These are phyloP conservation scores for Geranomyces variabilis DNA, from an alignment of 192 early-diverging fungal genomes.

Conservation along the genomic window DNA sequence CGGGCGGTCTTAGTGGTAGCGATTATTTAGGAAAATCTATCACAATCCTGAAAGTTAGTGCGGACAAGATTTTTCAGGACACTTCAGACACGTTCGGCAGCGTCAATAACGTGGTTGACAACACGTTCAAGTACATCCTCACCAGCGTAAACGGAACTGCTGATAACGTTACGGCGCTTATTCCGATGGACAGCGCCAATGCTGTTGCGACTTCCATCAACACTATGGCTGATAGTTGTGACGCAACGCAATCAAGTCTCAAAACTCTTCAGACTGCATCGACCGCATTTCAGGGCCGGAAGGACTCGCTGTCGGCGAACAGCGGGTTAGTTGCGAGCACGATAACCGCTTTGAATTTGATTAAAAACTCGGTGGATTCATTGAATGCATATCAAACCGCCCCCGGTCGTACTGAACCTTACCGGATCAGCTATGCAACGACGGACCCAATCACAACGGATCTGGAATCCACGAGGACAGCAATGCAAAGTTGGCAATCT, in stretches of 20 bases:
- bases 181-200: neutral
- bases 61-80: conserved; percentile 15
- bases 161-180: neutral
- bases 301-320: neutral
- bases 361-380: no score
- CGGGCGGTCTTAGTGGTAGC: conserved; percentile 16
- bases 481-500: neutral
- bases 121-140: conserved; percentile 2
- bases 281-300: neutral
- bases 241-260: neutral
- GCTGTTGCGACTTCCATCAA: neutral
- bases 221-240: neutral
- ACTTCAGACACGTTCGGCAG: neutral
- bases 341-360: no score
- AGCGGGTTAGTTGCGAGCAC: neutral
- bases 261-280: neutral
- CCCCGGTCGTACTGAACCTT: no score
- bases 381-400: no score
- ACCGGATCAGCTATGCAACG: no score
- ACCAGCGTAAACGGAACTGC: neutral
- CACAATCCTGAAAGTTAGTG: conserved; percentile 3
- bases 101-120: neutral
- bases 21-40: conserved; percentile 11
- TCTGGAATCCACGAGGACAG: neutral
- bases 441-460: neutral